phyloP scores from a whole-genome alignment of 2,329 filamentous ascomycete genomes.

The Cladosporium cucumerinum region DNA sequence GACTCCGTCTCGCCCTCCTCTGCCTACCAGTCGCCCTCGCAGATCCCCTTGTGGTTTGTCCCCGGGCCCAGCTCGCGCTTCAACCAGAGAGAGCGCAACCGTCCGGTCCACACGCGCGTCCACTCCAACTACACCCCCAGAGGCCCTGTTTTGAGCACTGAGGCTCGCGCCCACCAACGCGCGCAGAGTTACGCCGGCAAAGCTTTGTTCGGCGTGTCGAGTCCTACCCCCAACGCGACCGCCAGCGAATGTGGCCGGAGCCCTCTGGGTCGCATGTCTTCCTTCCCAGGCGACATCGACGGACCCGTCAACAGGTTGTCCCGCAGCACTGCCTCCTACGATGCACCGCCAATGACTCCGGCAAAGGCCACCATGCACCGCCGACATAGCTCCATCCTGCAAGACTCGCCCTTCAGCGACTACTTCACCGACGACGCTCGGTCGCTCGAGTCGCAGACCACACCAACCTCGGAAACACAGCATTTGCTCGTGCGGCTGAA shows the following conservation, averaged over 20 bases:
- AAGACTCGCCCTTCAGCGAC: conserved; percentile 41
- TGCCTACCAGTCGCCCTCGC: not conserved
- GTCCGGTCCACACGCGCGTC: conserved; percentile 10
- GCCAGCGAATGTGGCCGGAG: conserved; percentile 16
- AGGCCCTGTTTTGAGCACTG: conserved; percentile 30
- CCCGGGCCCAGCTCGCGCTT: conserved; percentile 33
- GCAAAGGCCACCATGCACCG: conserved; percentile 19
- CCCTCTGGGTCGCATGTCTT: conserved; percentile 12
- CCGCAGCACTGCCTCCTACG: conserved; percentile 20
- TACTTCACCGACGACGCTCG: conserved; percentile 40
- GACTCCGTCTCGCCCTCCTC: conserved; percentile 18
- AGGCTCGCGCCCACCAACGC: conserved; percentile 29
- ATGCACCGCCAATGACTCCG: conserved; percentile 25
- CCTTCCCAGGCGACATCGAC: conserved; percentile 16
- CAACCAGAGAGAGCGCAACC: conserved; percentile 27
- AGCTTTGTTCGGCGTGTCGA: not conserved
- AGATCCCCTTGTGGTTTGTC: not conserved
- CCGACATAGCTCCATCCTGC: conserved; percentile 24
- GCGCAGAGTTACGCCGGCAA: conserved; percentile 21
- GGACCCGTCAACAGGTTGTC: conserved; percentile 13
- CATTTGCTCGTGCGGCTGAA: conserved; percentile 36
- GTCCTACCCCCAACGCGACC: conserved; percentile 19
- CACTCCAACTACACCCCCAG: conserved; percentile 22
- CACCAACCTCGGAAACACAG: conserved; percentile 28
- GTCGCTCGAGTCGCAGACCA: conserved; percentile 24